Evolutionary conservation across 129 eudicot genomes (phyloP).

Genomic region (Logfia minima): DNA sequence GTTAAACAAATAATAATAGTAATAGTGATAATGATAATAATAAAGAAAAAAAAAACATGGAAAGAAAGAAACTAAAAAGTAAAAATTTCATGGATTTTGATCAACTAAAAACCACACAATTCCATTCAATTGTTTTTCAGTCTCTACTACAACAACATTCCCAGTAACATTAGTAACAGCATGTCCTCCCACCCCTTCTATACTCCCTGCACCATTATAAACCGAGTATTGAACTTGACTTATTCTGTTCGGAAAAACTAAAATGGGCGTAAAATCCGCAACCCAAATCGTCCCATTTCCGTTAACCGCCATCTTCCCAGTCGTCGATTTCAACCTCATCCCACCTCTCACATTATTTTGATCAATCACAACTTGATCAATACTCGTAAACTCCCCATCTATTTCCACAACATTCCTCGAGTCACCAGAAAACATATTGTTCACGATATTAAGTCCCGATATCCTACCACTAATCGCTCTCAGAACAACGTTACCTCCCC

Average conservation of each 20-base stretch:
- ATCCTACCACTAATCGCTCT: slow-evolving; percentile 52
- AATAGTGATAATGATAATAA: too few relatives aligned
- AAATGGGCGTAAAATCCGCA: slow-evolving; percentile 52
- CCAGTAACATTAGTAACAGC: slow-evolving; percentile 57
- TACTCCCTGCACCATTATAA: slow-evolving; percentile 34
- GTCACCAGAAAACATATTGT: slow-evolving; percentile 60
- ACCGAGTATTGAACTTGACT: slow-evolving; percentile 61
- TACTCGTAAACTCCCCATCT: slow-evolving; percentile 51
- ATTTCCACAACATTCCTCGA: slow-evolving; percentile 39
- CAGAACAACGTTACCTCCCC: slow-evolving; percentile 63
- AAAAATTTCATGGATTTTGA: slow-evolving; percentile 41
- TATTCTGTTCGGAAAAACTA: slow-evolving; percentile 66
- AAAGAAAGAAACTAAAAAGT: not conserved
- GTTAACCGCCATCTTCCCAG: slow-evolving; percentile 47
- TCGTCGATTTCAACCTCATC: slow-evolving; percentile 62
- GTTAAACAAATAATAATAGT: too few relatives aligned
- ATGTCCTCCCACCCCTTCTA: slow-evolving; percentile 43
- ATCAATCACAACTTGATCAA: slow-evolving; percentile 68
- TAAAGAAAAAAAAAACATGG: too few relatives aligned
- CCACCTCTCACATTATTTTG: slow-evolving; percentile 66
- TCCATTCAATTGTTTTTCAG: slow-evolving; percentile 48
- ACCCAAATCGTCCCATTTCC: slow-evolving; percentile 68
- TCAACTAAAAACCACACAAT: slow-evolving; percentile 61
- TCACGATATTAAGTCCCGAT: slow-evolving; percentile 50
- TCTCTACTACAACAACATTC: slow-evolving; percentile 64